Conservation (phyloP, 2,329 filamentous ascomycete species). For the Trichoderma lentiforme region DNA sequence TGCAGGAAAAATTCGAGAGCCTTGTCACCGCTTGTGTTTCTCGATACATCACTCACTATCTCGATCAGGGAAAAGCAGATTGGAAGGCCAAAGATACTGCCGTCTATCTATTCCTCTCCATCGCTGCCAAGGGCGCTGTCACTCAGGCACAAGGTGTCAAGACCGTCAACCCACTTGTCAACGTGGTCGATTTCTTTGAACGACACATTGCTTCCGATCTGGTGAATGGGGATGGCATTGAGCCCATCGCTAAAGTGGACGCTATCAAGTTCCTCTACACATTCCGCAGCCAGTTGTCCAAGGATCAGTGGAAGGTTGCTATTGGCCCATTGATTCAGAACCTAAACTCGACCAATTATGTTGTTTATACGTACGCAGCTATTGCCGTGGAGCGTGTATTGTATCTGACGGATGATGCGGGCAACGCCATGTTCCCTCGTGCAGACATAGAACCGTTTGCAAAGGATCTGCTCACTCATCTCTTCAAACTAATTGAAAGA, state of each 20-base stretch:
- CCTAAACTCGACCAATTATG: constrained; percentile 84
- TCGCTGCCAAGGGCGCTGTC: constrained; percentile 85
- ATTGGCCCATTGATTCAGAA: constrained; percentile 90
- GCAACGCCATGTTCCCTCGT: constrained; percentile 75
- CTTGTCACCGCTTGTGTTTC: constrained; percentile 84
- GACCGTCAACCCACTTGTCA: constrained; percentile 79
- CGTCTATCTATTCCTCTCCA: constrained; percentile 92
- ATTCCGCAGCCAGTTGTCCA: constrained; percentile 91
- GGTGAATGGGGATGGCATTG: constrained; percentile 62
- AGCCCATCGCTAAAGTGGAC: constrained; percentile 92
- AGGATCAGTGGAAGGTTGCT: constrained; percentile 85
- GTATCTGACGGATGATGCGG: constrained; percentile 72
- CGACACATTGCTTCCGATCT: constrained; percentile 88
- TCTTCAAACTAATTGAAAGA: constrained; percentile 88
- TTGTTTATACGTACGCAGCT: constrained; percentile 95
- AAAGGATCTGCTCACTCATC: constrained; percentile 80
- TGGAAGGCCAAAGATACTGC: constrained; percentile 99
- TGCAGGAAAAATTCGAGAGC: constrained; percentile 84
- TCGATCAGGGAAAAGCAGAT: constrained; percentile 74
- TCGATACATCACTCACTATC: constrained; percentile 81
- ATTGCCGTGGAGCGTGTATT: constrained; percentile 94
- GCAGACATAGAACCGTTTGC: constrained; percentile 76
- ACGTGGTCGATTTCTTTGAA: constrained; percentile 93
- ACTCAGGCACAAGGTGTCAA: constrained; percentile 88
- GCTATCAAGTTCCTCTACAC: constrained; percentile 97